Base-by-base conservation (phyloP, 176 grass and related monocot species). In the Oryza rufipogon region DNA sequence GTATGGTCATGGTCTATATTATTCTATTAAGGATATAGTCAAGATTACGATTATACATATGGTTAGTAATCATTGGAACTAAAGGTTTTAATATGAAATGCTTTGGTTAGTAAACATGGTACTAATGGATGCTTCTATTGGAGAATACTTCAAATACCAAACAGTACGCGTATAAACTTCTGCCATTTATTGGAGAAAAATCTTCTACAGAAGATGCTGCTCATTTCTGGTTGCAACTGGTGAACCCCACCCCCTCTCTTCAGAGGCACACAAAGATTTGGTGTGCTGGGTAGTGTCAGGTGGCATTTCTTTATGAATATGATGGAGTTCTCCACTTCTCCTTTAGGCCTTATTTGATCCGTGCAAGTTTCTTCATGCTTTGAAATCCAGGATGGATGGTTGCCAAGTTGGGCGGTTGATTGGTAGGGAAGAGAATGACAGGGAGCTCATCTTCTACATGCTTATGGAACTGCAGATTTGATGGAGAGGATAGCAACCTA, bases 291-390 rank as follows among this genome's bases (percentile, higher is more conserved):
- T 82, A 48, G 36, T 77, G 77, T 38, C 51, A 83, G 69, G 28
- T 88, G 73, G 30, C 44, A 68, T 89, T 22, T 69, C 26, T 68
- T 48, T 4, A 66, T 71, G 70, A 17, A 58, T 4, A 66, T 71
- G 64, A 17, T 71, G 3, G 26, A 75, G 71, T 78, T 85, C 76
- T 71, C 58, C 74, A 75, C 67, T 78, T 85, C 76, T 71, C 58
- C 74, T 87, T 46, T 44, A 79, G 64, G 23, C 64, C 22, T 80
- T 85, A 48, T 75, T 80, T 92, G 80, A 87, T 89, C 63, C 88
- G 64, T 93, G 87, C 88, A 96, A 91, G 88, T 70, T 85, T 96
- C 68, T 85, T 56, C 66, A 91, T 84, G 86, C 76, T 85, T 96
- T 61, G 76, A 68, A 82, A 69, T 91, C 73, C 82, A 85, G 89